Conservation (phyloP, 352 stramenopile genomes). For the Phytophthora syringae region DNA sequence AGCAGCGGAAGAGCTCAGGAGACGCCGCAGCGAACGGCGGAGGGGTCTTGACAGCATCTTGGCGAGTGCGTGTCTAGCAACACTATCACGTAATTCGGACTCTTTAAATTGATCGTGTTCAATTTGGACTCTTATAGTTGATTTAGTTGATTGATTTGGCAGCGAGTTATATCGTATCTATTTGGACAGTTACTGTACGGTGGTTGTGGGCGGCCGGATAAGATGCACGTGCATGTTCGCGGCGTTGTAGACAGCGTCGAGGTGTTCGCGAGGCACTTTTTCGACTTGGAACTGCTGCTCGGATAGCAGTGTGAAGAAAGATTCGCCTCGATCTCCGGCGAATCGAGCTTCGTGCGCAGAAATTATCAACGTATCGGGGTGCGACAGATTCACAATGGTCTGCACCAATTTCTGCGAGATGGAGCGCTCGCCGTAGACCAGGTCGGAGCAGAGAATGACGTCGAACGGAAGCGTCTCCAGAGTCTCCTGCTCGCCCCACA, state of each 20-base stretch:
- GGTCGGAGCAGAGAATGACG: conserved; percentile 62
- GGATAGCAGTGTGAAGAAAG: conserved; percentile 47
- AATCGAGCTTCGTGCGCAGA: conserved; percentile 64
- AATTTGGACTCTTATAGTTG: too few relatives aligned
- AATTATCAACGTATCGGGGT: conserved; percentile 45
- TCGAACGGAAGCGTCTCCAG: conserved; percentile 39
- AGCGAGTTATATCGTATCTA: background rate
- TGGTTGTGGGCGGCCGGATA: conserved; percentile 25
- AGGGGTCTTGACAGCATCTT: conserved; percentile 26
- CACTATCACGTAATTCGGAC: background rate
- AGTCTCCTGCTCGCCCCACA: conserved; percentile 46
- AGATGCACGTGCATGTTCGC: conserved; percentile 55
- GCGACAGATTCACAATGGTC: conserved; percentile 47
- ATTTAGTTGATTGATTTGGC: too few relatives aligned
- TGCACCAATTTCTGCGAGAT: conserved; percentile 50
- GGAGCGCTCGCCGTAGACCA: conserved; percentile 59
- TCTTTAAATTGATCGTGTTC: too few relatives aligned
- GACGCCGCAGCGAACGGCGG: conserved; percentile 6
- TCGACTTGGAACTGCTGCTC: conserved; percentile 38
- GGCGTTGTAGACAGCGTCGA: conserved; percentile 52
- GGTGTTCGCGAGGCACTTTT: conserved; percentile 36
- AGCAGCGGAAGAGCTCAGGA: conserved; percentile 24
- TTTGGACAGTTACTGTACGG: conserved; percentile 4
- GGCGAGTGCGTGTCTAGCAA: conserved; percentile 17
- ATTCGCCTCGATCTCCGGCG: conserved; percentile 56